Percentiles rank a stretch among this genome's conserved stretches.
These are phyloP conservation scores for Rutstroemia sp. DNA, from an alignment of 2,329 filamentous ascomycete species.

Conservation along the genomic window DNA sequence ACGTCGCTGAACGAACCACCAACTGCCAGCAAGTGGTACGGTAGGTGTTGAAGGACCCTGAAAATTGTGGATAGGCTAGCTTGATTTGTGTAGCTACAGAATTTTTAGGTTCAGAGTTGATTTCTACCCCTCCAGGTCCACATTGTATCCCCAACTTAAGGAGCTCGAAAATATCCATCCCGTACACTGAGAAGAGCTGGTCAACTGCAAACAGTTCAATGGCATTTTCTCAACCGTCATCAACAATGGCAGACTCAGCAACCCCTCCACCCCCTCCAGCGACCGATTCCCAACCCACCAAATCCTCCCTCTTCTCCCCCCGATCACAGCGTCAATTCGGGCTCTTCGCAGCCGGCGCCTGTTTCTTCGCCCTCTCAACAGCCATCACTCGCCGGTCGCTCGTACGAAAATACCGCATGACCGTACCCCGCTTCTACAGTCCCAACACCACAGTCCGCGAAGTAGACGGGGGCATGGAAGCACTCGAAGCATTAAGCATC, in stretches of 20 bases:
- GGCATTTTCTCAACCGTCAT: neutral
- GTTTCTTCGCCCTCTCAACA: conserved; percentile 67
- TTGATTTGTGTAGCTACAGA: neutral
- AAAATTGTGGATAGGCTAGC: neutral
- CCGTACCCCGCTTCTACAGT: conserved; percentile 65
- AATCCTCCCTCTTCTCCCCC: conserved; percentile 25
- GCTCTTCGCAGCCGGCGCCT: conserved; percentile 66
- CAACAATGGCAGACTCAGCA: conserved; percentile 5
- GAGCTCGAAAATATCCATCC: too few relatives aligned
- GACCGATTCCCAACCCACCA: conserved; percentile 9
- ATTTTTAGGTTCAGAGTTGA: neutral
- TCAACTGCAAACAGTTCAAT: neutral
- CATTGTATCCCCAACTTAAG: too few relatives aligned
- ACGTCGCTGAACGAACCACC: too few relatives aligned
- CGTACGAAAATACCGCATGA: conserved; percentile 49
- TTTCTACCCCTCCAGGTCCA: too few relatives aligned
- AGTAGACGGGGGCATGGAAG: conserved; percentile 62
- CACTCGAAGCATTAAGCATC: conserved; percentile 73
- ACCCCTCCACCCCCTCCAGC: conserved; percentile 9
- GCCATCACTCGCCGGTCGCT: conserved; percentile 66
- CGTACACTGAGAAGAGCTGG: too few relatives aligned
- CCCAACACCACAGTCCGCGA: conserved; percentile 48
- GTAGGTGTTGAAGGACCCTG: neutral
- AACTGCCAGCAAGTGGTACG: too few relatives aligned
- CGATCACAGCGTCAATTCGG: conserved; percentile 49